A percentile compares a stretch with the other conserved stretches of the same genome.
These are phyloP conservation scores for Pseudopediastrum boryanum DNA, from an alignment of 139 green algal species.

Conservation along the genomic window DNA sequence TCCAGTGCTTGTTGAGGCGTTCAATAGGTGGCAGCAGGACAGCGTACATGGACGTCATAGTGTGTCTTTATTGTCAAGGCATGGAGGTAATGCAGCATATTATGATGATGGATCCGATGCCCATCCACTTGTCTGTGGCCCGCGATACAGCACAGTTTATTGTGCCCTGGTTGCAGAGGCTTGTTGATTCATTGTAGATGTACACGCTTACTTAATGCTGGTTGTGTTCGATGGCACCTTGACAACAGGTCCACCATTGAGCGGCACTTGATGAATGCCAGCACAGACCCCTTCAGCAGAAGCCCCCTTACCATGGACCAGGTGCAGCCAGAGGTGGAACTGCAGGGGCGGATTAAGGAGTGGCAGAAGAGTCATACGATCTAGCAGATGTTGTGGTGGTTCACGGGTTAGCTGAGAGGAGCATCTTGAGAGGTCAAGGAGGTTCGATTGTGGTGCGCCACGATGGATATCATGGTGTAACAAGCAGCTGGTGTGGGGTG, in stretches of 20 bases:
- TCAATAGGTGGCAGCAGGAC: too few relatives aligned
- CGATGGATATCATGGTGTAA: background rate
- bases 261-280: constrained; percentile 25
- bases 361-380: constrained; percentile 40
- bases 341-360: constrained; percentile 50
- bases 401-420: background rate
- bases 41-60: too few relatives aligned
- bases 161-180: background rate
- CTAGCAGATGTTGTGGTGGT: background rate
- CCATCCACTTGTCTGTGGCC: background rate
- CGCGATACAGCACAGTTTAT: background rate
- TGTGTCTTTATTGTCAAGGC: background rate
- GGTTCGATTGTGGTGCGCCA: too few relatives aligned
- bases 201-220: background rate
- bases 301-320: constrained; percentile 55
- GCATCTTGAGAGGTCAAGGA: background rate
- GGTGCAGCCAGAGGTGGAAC: constrained; percentile 47
- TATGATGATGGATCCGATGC: too few relatives aligned
- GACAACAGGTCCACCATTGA: constrained; percentile 29
- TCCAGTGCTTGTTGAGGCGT: too few relatives aligned
- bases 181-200: background rate
- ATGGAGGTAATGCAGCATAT: background rate
- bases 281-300: constrained; percentile 81
- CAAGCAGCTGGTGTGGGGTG: background rate
- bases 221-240: background rate